Evolutionary conservation across 176 grass and related monocot species (phyloP).

Genomic region (Pontederia paniculata): DNA sequence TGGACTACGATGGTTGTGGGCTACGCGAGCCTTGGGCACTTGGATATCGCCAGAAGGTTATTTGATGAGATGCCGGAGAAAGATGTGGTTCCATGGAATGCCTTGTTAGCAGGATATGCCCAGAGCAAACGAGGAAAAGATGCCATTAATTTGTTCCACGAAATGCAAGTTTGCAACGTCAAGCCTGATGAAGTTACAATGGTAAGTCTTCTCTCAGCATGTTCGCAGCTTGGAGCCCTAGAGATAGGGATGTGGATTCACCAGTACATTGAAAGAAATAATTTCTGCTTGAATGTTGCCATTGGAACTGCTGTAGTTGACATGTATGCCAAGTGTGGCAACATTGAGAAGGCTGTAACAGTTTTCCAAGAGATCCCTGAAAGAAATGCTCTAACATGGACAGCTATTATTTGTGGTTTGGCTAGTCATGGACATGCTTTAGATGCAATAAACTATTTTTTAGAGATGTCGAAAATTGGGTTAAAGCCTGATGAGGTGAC

Average conservation of each 20-base stretch:
- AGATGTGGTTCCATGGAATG: constrained; percentile 71
- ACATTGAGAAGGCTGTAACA: constrained; percentile 40
- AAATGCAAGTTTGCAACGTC: constrained; percentile 60
- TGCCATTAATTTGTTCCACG: constrained; percentile 49
- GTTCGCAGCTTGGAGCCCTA: constrained; percentile 48
- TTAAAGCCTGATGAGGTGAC: constrained; percentile 57
- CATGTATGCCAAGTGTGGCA: constrained; percentile 81
- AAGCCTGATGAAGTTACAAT: constrained; percentile 51
- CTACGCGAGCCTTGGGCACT: constrained; percentile 33
- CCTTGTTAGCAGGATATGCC: constrained; percentile 59
- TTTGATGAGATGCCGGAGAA: constrained; percentile 77
- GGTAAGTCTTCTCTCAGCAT: constrained; percentile 53
- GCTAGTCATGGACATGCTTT: constrained; percentile 46
- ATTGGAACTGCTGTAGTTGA: constrained; percentile 66
- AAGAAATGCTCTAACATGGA: constrained; percentile 65
- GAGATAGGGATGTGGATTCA: constrained; percentile 70
- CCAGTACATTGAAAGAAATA: constrained; percentile 35
- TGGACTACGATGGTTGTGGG: constrained; percentile 59
- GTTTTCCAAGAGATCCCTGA: constrained; percentile 44
- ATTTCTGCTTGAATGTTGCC: constrained; percentile 31
- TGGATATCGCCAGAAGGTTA: constrained; percentile 32
- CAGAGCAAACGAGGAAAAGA: constrained; percentile 42
- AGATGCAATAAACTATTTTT: constrained; percentile 52
- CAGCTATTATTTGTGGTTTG: constrained; percentile 52
- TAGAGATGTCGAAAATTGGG: constrained; percentile 41